Conservation (phyloP, 495 filamentous ascomycete genomes). For the Thermothielavioides terrestris region DNA sequence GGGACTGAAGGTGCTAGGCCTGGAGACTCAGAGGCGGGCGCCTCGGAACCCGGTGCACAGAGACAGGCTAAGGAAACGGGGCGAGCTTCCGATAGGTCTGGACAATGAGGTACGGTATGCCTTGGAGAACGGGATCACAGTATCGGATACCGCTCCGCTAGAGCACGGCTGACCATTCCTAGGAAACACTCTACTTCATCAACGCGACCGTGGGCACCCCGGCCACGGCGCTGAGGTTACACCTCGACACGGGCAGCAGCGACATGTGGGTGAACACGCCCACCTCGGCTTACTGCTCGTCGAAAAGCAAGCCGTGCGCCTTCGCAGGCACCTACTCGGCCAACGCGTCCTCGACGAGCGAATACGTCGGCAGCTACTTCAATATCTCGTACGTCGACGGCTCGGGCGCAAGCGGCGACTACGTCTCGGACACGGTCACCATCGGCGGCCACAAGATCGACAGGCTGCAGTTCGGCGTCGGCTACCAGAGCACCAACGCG, state of each 20-base stretch:
- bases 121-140: not conserved
- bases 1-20: slow-evolving; percentile 37
- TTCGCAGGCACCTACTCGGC: slow-evolving; percentile 58
- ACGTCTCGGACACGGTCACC: slow-evolving; percentile 67
- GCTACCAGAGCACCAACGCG: slow-evolving; percentile 58
- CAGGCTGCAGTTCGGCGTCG: slow-evolving; percentile 78
- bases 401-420: slow-evolving; percentile 71
- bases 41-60: slow-evolving; percentile 32
- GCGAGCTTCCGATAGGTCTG: slow-evolving; percentile 31
- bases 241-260: slow-evolving; percentile 78
- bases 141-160: too few relatives aligned
- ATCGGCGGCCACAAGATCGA: slow-evolving; percentile 56
- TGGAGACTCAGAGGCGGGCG: slow-evolving; percentile 37
- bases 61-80: slow-evolving; percentile 40
- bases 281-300: slow-evolving; percentile 51
- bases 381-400: slow-evolving; percentile 90
- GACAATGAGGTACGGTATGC: slow-evolving; percentile 38
- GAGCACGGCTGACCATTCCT: slow-evolving; percentile 4
- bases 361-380: slow-evolving; percentile 68
- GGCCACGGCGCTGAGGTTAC: slow-evolving; percentile 51
- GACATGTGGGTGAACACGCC: slow-evolving; percentile 82
- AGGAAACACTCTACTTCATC: slow-evolving; percentile 61
- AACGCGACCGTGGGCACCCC: slow-evolving; percentile 69
- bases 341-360: slow-evolving; percentile 74
- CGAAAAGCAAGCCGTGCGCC: slow-evolving; percentile 39